Base-by-base conservation (phyloP, 768 basidiomycete genomes). In the Kwoniella sp. region DNA sequence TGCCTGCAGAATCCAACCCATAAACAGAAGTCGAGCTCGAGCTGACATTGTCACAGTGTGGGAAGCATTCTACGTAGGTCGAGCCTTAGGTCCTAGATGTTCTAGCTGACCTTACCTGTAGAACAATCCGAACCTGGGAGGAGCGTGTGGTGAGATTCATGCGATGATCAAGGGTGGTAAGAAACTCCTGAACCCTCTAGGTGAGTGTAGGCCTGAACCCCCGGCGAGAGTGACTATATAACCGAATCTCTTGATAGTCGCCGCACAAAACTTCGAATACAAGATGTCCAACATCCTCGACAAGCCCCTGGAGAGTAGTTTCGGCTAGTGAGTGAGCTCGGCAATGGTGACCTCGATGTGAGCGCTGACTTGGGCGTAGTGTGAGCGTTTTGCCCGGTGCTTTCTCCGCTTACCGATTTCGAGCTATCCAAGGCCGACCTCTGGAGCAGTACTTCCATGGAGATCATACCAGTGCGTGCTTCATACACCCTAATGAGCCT, bases 11-110 rank as follows among this genome's bases (percentile, higher is more conserved):
- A n/a, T n/a, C n/a, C n/a, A n/a, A n/a, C n/a, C 30, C 25, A 22
- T 34, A n/a, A 15, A n/a, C n/a, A n/a, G n/a, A n/a, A n/a, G n/a
- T n/a, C n/a, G n/a, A n/a, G n/a, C n/a, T 22, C 48, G 91, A 78
- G 91, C 90, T 70, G 86, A 59, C 0, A 59, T 70, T 52, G 7
- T 8, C 4, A 25, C 61, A 74, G 78, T 80, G 28, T 80, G 79
- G 79, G 79, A 80, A 54, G 79, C 79, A 0, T 80, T 82, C 69
- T 80, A 82, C 64, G 76, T 77, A 41, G 54, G 73, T 54, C 12
- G 20, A 54, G 11, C 20, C 11, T 17, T 9, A 11, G 11, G 17
- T 45, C 4, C 20, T 45, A 17, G 4, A 45, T 17, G 2, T 25
- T 11, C 3, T 9, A 13, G 7, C 30, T 55, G 11, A 55, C 29